Percentiles rank a stretch among this genome's conserved stretches.
phyloP scores from a whole-genome alignment of 140 eudicot genomes.

The Bidens hawaiensis region DNA sequence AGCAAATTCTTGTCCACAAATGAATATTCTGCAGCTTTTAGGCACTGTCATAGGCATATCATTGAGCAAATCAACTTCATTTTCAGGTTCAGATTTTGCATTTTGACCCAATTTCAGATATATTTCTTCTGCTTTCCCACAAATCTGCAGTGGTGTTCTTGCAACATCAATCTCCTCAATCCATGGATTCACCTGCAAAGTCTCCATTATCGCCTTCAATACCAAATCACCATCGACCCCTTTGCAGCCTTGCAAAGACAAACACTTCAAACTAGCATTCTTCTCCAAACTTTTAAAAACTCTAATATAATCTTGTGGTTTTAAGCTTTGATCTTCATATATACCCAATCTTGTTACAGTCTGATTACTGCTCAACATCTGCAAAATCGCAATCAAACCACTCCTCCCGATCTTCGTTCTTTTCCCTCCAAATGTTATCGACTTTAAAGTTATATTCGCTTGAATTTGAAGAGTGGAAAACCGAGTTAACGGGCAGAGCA shows the following conservation, averaged over 20 bases:
- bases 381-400: constrained; percentile 58
- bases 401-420: constrained; percentile 65
- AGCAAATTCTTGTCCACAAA: constrained; percentile 89
- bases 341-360: constrained; percentile 58
- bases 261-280: constrained; percentile 55
- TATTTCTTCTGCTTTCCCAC: constrained; percentile 66
- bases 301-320: constrained; percentile 48
- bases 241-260: constrained; percentile 84
- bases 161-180: constrained; percentile 80
- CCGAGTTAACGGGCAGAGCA: constrained; percentile 83
- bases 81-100: constrained; percentile 46
- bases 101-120: constrained; percentile 59
- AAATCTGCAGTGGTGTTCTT: constrained; percentile 68
- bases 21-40: constrained; percentile 70
- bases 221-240: constrained; percentile 86
- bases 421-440: constrained; percentile 69
- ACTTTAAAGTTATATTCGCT: constrained; percentile 58
- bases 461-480: constrained; percentile 79
- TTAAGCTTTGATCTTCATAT: constrained; percentile 63
- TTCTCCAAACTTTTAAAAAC: constrained; percentile 61
- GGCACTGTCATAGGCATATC: constrained; percentile 81
- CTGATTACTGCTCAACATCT: constrained; percentile 65
- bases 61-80: constrained; percentile 53
- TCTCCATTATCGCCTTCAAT: constrained; percentile 54
- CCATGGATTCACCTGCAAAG: constrained; percentile 85